A percentile compares a stretch with the other conserved stretches of the same genome.
phyloP scores from a whole-genome alignment of 208 protist species.

The Kentomonas sorsogonicus region DNA sequence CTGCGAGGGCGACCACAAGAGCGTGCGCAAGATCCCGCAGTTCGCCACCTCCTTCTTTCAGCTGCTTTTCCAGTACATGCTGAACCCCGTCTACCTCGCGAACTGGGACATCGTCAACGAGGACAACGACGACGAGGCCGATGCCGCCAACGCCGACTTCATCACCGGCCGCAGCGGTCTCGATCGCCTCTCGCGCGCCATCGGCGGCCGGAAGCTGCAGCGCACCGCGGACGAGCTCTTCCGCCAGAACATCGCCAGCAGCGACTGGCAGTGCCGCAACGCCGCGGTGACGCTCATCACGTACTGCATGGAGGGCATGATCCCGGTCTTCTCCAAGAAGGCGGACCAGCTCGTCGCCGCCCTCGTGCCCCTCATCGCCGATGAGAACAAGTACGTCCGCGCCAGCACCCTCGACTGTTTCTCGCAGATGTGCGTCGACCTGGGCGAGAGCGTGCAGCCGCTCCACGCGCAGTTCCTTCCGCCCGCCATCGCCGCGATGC shows the following conservation, averaged over 20 bases:
- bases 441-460: conserved; percentile 51
- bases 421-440: conserved; percentile 67
- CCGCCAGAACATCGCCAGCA: conserved; percentile 52
- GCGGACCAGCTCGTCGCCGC: conserved; percentile 40
- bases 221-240: conserved; percentile 61
- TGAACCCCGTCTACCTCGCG: conserved; percentile 49
- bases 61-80: conserved; percentile 81
- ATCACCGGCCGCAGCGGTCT: conserved; percentile 60
- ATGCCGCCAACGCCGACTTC: conserved; percentile 58
- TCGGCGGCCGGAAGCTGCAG: conserved; percentile 77
- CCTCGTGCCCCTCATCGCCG: conserved; percentile 41
- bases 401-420: conserved; percentile 62
- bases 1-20: conserved; percentile 77
- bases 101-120: conserved; percentile 61
- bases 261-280: conserved; percentile 70
- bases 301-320: conserved; percentile 69
- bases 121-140: conserved; percentile 55
- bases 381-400: conserved; percentile 80
- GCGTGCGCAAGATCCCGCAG: conserved; percentile 66
- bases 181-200: conserved; percentile 65
- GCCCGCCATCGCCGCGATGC: conserved; percentile 37
- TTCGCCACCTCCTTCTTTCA: conserved; percentile 77
- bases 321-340: conserved; percentile 48
- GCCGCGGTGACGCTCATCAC: conserved; percentile 71
- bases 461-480: conserved; percentile 49